Base-by-base conservation (phyloP, 2,329 filamentous ascomycete genomes). In the Colletotrichum sp. region DNA sequence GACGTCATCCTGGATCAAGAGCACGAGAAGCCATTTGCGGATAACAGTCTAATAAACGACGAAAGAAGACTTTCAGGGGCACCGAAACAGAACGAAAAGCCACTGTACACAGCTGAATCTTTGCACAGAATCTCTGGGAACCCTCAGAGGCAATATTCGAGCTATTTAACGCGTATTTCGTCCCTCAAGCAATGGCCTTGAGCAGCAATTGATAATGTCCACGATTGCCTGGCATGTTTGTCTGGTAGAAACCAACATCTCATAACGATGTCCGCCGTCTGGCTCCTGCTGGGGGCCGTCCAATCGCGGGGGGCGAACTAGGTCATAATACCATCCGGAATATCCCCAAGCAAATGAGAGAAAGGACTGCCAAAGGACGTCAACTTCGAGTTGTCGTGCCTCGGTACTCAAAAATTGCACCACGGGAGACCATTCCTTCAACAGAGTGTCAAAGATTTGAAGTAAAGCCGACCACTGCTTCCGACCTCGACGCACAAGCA, bases 221-320 rank as follows among this genome's bases (percentile, higher is more conserved):
- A 5, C 15, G 8, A 39, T 39, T 39, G 36, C 18, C 0, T 49
- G 18, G 18, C 3, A 49, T 12, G 18, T n/a, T 12, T 49, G 9
- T 49, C 18, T 49, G 9, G 5, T 12, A 49, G 0, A 4, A 49
- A 12, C 9, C 0, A 49, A 12, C 18, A 49, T n/a, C 18, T n/a
- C 18, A 12, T 44, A 12, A 10, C 3, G 9, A 7, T 10, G 18
- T 49, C 1, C 39, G 39, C 1, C 9, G 0, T 49, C 5, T 21
- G 5, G 9, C 6, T 4, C 9, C 18, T 2, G 39, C 9, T 44
- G 5, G 5, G 18, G 39, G 9, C 9, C 0, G 5, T n/a, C 18
- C 18, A 49, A 49, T 4, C 3, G 18, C 18, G 39, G 39, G 39
- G 6, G 39, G 39, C 39, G 9, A 7, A 3, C 3, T 2, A 12